Conservation (phyloP, 768 basidiomycete species). For the Epithele typhae region DNA sequence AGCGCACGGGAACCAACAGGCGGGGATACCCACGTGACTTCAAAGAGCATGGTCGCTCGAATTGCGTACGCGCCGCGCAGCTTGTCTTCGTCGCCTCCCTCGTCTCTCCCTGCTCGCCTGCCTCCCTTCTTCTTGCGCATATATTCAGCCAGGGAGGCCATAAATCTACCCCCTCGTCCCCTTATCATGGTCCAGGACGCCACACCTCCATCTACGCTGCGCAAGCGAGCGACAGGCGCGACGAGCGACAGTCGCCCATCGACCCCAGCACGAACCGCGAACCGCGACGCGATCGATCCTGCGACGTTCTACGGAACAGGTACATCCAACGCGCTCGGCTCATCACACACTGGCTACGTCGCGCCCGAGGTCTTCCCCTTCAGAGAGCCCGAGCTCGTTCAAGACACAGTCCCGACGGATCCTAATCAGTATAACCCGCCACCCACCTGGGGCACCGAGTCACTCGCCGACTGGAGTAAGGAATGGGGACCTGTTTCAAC, state of each 20-base stretch:
- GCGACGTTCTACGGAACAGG: slow-evolving; percentile 13
- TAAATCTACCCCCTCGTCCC: not conserved
- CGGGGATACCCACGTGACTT: too few relatives aligned
- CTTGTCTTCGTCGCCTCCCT: too few relatives aligned
- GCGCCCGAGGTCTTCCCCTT: slow-evolving; percentile 24
- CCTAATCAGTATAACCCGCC: slow-evolving; percentile 7
- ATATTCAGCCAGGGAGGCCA: too few relatives aligned
- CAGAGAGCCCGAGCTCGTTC: slow-evolving; percentile 28
- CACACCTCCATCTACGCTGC: slow-evolving; percentile 2
- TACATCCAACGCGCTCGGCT: slow-evolving; percentile 21
- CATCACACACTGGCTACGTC: slow-evolving; percentile 32
- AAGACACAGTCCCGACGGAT: slow-evolving; percentile 14
- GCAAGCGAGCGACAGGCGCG: not conserved
- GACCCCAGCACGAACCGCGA: slow-evolving; percentile 8
- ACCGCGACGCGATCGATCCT: slow-evolving; percentile 5
- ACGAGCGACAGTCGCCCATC: slow-evolving; percentile 4
- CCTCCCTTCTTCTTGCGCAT: too few relatives aligned
- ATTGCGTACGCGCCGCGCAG: too few relatives aligned
- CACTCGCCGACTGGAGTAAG: slow-evolving; percentile 1
- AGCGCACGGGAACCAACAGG: too few relatives aligned
- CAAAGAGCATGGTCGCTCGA: too few relatives aligned
- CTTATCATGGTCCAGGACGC: slow-evolving; percentile 10
- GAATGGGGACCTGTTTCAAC: slow-evolving; percentile 1
- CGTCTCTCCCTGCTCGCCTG: too few relatives aligned
- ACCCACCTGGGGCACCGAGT: slow-evolving; percentile 13